Conservation (phyloP, 2,329 filamentous ascomycete genomes). For the Fusarium sp. region DNA sequence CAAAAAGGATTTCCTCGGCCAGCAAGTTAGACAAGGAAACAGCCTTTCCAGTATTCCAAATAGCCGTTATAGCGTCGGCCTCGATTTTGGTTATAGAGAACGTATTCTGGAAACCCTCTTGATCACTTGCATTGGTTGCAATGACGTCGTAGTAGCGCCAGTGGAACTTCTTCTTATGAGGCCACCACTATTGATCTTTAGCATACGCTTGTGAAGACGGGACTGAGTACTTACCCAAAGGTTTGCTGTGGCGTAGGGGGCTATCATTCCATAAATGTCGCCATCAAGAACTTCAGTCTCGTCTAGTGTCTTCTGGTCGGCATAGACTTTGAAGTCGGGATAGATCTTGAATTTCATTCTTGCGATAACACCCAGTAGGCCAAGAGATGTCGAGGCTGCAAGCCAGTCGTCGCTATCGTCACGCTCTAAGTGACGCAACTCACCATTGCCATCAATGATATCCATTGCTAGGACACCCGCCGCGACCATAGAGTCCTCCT, state of each 20-base stretch:
- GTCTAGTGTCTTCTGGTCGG: background rate
- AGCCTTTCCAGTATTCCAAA: conserved; percentile 9
- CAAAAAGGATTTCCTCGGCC: conserved; percentile 1
- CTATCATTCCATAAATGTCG: conserved; percentile 9
- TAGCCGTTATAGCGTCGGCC: background rate
- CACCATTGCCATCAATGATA: background rate
- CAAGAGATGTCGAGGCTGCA: conserved; percentile 1
- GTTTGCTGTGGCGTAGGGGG: background rate
- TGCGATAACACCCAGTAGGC: background rate
- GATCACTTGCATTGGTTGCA: background rate
- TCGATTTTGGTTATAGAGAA: conserved; percentile 3
- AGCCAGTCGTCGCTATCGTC: conserved; percentile 8
- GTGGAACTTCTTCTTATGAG: conserved; percentile 20
- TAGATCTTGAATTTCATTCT: conserved; percentile 22
- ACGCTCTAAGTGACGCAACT: background rate
- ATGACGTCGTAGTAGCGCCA: conserved; percentile 6
- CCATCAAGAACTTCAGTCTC: background rate
- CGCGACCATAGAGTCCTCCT: conserved; percentile 6
- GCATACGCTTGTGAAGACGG: rapidly evolving
- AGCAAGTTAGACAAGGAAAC: background rate
- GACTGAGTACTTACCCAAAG: background rate
- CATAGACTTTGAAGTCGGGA: conserved; percentile 15
- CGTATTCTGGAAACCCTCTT: conserved; percentile 12
- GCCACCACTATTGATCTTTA: conserved; percentile 1
- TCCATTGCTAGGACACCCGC: conserved; percentile 1